Percentiles rank a stretch among this genome's conserved stretches.
Conservation (phyloP, 352 stramenopile genomes). For the Thalassiosira tumida region DNA sequence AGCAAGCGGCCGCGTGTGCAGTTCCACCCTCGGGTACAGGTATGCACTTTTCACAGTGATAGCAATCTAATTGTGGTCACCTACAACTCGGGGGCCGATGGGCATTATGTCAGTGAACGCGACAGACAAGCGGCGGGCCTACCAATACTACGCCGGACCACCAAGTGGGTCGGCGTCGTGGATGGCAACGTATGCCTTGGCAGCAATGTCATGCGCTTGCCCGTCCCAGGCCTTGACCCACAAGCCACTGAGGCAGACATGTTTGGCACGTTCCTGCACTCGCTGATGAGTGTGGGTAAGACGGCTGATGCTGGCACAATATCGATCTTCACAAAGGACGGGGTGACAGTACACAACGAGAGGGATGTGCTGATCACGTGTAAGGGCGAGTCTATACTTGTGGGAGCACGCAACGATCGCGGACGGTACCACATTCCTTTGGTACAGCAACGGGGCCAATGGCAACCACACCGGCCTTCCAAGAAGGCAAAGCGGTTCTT, state of each 20-base stretch:
- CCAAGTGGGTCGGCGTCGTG: too few species aligned
- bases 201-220: conserved; percentile 19
- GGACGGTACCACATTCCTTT: conserved; percentile 53
- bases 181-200: conserved; percentile 44
- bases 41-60: not conserved
- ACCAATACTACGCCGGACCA: conserved; percentile 47
- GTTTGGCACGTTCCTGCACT: conserved; percentile 39
- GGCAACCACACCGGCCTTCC: conserved; percentile 5
- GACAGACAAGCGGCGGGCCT: not conserved
- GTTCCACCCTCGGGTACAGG: not conserved
- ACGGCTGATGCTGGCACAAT: conserved; percentile 38
- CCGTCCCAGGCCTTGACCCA: conserved; percentile 19
- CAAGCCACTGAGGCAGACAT: conserved; percentile 32
- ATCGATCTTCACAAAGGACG: conserved; percentile 59
- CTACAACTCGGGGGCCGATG: conserved; percentile 64
- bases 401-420: conserved; percentile 41
- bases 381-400: conserved; percentile 51
- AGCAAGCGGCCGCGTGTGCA: not conserved
- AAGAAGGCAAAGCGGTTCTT: not conserved
- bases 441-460: conserved; percentile 44
- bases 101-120: too few species aligned
- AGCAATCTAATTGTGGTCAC: conserved; percentile 20
- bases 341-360: conserved; percentile 42
- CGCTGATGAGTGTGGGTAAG: not conserved
- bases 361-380: conserved; percentile 50